Evolutionary conservation across 441 rosid genomes (phyloP).

Genomic region (Erodium moschatum): DNA sequence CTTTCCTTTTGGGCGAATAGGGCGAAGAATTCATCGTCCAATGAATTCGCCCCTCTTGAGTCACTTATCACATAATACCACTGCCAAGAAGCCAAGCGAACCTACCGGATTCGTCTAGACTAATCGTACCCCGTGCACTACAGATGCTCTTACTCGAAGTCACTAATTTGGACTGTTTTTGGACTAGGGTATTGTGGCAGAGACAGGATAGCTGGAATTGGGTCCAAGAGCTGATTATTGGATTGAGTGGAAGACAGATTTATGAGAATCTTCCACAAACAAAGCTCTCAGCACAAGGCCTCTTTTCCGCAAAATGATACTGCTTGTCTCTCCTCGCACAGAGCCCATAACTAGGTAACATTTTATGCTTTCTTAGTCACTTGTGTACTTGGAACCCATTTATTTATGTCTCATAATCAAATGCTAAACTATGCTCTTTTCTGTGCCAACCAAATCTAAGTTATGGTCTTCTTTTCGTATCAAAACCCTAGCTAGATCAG

Average conservation of each 20-base stretch:
- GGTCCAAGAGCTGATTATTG: conserved; percentile 16
- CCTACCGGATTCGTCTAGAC: no score
- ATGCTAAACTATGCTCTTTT: not conserved
- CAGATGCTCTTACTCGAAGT: not conserved
- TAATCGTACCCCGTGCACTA: no score
- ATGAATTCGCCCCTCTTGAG: no score
- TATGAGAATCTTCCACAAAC: conserved; percentile 29
- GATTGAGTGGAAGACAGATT: conserved; percentile 24
- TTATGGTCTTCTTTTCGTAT: not conserved
- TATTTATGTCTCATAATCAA: not conserved
- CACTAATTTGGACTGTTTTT: not conserved
- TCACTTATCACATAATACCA: no score
- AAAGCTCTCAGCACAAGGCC: conserved; percentile 14
- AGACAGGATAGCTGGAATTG: conserved; percentile 8
- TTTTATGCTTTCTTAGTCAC: conserved; percentile 2
- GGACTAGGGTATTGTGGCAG: not conserved
- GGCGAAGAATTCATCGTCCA: no score
- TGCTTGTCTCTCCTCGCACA: conserved; percentile 24
- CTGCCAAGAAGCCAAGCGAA: no score
- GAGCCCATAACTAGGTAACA: conserved; percentile 17
- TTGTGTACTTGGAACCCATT: conserved; percentile 4
- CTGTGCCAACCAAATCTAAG: conserved; percentile 1
- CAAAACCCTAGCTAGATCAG: not conserved
- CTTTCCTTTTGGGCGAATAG: no score
- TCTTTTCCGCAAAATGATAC: conserved; percentile 19